A percentile compares a stretch with the other conserved stretches of the same genome.
Evolutionary conservation across 768 basidiomycete genomes (phyloP).

Genomic region (Butyriboletus loyo): DNA sequence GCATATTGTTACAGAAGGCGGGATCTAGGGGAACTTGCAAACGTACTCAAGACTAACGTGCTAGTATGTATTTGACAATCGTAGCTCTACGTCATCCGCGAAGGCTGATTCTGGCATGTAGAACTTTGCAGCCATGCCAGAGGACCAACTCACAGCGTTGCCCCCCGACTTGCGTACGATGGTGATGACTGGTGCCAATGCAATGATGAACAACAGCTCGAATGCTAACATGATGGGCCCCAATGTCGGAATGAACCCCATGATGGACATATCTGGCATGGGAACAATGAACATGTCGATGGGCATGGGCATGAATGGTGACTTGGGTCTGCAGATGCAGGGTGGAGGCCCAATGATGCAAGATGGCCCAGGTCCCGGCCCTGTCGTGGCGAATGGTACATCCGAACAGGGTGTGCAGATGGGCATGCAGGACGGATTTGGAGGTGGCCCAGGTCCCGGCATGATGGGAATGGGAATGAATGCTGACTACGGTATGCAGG

Average conservation of each 20-base stretch:
- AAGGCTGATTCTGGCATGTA: constrained; percentile 27
- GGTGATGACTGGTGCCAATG: constrained; percentile 80
- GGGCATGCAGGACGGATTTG: constrained; percentile 41
- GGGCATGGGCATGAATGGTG: constrained; percentile 62
- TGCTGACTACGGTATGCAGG: constrained; percentile 74
- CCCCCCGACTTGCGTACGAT: constrained; percentile 82
- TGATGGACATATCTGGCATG: constrained; percentile 80
- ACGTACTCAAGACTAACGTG: constrained; percentile 78
- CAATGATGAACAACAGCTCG: constrained; percentile 66
- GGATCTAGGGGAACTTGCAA: constrained; percentile 76
- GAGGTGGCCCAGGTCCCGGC: constrained; percentile 43
- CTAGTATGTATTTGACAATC: constrained; percentile 49
- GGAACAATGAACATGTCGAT: constrained; percentile 52
- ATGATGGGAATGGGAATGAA: constrained; percentile 75
- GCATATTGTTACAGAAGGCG: constrained; percentile 84
- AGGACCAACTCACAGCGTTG: constrained; percentile 73
- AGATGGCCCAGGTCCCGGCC: constrained; percentile 36
- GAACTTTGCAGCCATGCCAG: constrained; percentile 81
- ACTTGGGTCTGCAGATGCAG: constrained; percentile 57
- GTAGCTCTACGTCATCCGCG: neutral
- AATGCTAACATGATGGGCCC: constrained; percentile 56
- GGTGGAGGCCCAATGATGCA: constrained; percentile 55
- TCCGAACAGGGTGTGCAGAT: constrained; percentile 39
- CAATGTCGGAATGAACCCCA: constrained; percentile 52
- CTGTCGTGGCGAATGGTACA: constrained; percentile 37